phyloP scores from a whole-genome alignment of 345 rosid species.

The Arabis alpina region DNA sequence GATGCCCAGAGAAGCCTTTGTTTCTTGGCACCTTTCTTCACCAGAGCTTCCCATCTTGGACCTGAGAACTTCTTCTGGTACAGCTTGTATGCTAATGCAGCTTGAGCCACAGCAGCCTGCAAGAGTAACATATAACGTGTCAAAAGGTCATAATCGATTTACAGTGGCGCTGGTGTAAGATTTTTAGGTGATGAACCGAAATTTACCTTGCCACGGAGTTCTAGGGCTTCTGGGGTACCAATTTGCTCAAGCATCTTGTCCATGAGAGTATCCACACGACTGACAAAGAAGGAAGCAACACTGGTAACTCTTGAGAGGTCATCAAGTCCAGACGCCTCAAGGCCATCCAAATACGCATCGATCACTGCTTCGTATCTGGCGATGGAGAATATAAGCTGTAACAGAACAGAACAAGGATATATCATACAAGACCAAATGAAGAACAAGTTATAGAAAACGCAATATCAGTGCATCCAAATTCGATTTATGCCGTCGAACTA shows the following conservation, averaged over 20 bases:
- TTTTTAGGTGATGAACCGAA: slow-evolving; percentile 7
- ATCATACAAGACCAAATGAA: not conserved
- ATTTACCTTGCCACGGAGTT: slow-evolving; percentile 93
- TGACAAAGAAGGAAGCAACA: slow-evolving; percentile 98
- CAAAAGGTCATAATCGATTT: slow-evolving; percentile 11
- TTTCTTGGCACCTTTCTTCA: slow-evolving; percentile 97
- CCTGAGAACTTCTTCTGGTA: slow-evolving; percentile 99
- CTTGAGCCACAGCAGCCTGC: slow-evolving; percentile 98
- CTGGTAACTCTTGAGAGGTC: slow-evolving; percentile 96
- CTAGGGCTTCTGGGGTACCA: slow-evolving; percentile 93
- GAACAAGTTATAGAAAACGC: not conserved
- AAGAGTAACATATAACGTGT: slow-evolving; percentile 26
- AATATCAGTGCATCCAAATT: slow-evolving; percentile 5
- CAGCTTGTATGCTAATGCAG: slow-evolving; percentile 86
- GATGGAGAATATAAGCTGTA: slow-evolving; percentile 93
- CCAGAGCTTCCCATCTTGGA: slow-evolving; percentile 95
- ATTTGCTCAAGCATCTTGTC: slow-evolving; percentile 95
- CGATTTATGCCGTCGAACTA: not conserved
- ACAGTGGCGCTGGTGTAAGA: not conserved
- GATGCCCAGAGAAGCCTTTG: slow-evolving; percentile 97
- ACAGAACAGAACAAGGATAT: slow-evolving; percentile 28
- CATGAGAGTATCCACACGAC: slow-evolving; percentile 93
- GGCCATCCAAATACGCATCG: slow-evolving; percentile 99
- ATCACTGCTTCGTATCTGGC: slow-evolving; percentile 92
- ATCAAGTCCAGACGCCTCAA: slow-evolving; percentile 87